phyloP scores from a whole-genome alignment of 1,139 yeast genomes.

The Candida tetrigidarum region DNA sequence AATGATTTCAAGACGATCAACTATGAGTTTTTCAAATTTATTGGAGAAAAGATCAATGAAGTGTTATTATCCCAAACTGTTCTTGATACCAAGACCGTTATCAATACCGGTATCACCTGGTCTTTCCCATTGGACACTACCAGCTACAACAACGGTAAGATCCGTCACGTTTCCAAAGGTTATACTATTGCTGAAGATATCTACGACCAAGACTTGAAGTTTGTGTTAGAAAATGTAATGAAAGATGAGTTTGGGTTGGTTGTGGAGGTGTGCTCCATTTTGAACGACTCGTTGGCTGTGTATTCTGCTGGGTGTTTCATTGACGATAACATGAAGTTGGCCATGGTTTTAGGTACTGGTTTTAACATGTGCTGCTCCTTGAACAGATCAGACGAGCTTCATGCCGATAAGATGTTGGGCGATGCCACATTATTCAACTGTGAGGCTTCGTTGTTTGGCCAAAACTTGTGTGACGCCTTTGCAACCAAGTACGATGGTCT shows the following conservation, averaged over 20 bases:
- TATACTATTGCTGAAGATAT: conserved; percentile 46
- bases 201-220: conserved; percentile 44
- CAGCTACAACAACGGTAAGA: conserved; percentile 46
- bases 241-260: conserved; percentile 25
- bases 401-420: conserved; percentile 27
- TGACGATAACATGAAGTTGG: conserved; percentile 41
- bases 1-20: conserved; percentile 44
- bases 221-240: conserved; percentile 38
- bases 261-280: conserved; percentile 37
- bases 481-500: conserved; percentile 41
- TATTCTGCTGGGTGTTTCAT: conserved; percentile 50
- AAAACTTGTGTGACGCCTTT: conserved; percentile 29
- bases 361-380: conserved; percentile 48
- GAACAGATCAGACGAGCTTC: conserved; percentile 23
- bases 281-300: conserved; percentile 52
- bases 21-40: conserved; percentile 41
- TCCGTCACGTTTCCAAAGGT: conserved; percentile 56
- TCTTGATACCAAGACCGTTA: conserved; percentile 21
- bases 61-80: conserved; percentile 33
- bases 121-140: conserved; percentile 57
- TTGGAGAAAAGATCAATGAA: conserved; percentile 39
- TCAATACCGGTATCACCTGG: conserved; percentile 59
- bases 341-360: conserved; percentile 53
- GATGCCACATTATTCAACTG: conserved; percentile 37
- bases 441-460: conserved; percentile 48